Evolutionary conservation across 208 protist genomes (phyloP).

Genomic region (Zelonia costaricensis): DNA sequence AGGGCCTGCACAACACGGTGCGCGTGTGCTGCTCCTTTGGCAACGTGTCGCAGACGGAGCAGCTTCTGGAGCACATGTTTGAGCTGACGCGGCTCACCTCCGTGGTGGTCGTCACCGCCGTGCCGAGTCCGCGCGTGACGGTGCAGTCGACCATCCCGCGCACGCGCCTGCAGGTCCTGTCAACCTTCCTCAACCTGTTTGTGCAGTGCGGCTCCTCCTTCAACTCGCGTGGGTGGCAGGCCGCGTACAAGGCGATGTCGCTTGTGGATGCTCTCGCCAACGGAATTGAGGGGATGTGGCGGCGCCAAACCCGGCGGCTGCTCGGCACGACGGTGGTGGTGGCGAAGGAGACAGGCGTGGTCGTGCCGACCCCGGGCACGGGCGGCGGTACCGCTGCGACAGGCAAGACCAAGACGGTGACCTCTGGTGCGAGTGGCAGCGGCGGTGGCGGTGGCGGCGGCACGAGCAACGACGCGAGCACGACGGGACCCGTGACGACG

Average conservation of each 20-base stretch:
- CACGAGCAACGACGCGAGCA: neutral
- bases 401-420: too few species aligned
- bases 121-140: slow-evolving; percentile 30
- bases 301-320: slow-evolving; percentile 36
- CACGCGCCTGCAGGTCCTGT: slow-evolving; percentile 65
- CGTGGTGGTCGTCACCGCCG: slow-evolving; percentile 36
- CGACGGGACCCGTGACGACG: neutral
- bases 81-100: slow-evolving; percentile 60
- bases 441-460: neutral
- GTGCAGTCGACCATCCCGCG: slow-evolving; percentile 43
- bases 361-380: neutral
- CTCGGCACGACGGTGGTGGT: slow-evolving; percentile 1
- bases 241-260: slow-evolving; percentile 70
- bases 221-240: slow-evolving; percentile 60
- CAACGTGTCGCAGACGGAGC: slow-evolving; percentile 61
- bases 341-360: slow-evolving; percentile 10
- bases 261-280: slow-evolving; percentile 80
- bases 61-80: slow-evolving; percentile 66
- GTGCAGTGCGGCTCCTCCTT: slow-evolving; percentile 61
- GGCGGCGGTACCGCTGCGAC: too few species aligned
- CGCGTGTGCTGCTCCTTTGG: slow-evolving; percentile 80
- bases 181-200: slow-evolving; percentile 68
- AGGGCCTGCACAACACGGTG: slow-evolving; percentile 63
- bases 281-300: slow-evolving; percentile 77
- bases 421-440: neutral